Evolutionary conservation across 2,329 filamentous ascomycete species (phyloP), one percentile per base, ranked within the genome.

Genomic region (Periconia digitata): DNA sequence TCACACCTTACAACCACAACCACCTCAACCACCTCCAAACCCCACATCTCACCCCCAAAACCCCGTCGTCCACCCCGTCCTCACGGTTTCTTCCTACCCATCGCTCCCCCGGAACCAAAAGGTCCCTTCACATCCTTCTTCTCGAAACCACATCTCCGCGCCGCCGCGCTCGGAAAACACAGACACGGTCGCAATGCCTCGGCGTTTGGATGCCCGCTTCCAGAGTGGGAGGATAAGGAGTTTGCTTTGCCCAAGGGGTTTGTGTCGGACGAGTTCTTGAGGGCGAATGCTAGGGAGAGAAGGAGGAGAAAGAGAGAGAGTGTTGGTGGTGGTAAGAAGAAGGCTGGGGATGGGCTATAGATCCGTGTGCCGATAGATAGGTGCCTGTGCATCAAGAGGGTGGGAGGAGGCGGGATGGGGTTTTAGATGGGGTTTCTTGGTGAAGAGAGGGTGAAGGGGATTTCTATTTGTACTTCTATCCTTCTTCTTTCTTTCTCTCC

Each of bases 121-220:
- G 81, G 79, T 49, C 86, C 89, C 32, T 91, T 96, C 64, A 87
- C 78, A n/a, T 95, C 90, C 0, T 96, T 96, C 74, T 97, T 91
- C 67, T 71, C 80, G 16, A 91, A 94, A 72, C 84, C 81, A 20
- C 85, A 95, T 63, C 80, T 92, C 51, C 86, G 92, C 21, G 89
- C 91, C 18, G 83, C 85, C 6, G 90, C 92, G 8, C 72, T 96
- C n/a, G 86, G 84, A 52, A 85, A 84, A 57, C 79, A 83, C 41
- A 81, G 90, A 27, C 84, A 89, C 44, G 10, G n/a, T 32, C 80
- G 90, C 42, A 88, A 81, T 43, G 79, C 85, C 15, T 77, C 87
- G 40, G 92, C 92, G 3, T 97, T 94, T 80, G 92, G 92, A 0
- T 82, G 86, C 21, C 81, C 87, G 0, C 72, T 97, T 17, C 92